Evolutionary conservation across 306 rosid species (phyloP).

Genomic region (Ammopiptanthus mongolicus): DNA sequence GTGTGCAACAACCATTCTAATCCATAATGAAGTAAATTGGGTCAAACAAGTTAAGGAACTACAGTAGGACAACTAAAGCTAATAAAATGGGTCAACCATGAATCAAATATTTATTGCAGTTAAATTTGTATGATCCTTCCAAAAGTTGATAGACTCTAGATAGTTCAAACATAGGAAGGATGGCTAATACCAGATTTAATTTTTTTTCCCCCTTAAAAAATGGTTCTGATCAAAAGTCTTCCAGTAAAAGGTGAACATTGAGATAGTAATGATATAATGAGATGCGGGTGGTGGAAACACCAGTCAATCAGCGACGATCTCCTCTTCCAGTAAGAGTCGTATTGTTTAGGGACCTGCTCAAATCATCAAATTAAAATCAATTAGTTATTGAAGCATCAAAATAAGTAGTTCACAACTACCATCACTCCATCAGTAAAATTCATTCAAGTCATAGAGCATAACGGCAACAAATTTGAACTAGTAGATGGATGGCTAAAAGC

Average conservation of each 20-base stretch:
- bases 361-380: not conserved
- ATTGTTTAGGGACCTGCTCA: conserved; percentile 46
- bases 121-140: conserved; percentile 15
- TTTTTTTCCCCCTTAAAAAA: not conserved
- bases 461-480: not conserved
- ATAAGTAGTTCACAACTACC: not conserved
- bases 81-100: not conserved
- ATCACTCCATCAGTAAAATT: not conserved
- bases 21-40: not conserved
- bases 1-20: not conserved
- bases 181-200: conserved; percentile 2
- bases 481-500: not conserved
- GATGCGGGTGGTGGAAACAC: conserved; percentile 4
- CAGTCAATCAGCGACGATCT: conserved; percentile 41
- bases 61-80: not conserved
- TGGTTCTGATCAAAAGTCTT: conserved; percentile 13
- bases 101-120: conserved; percentile 7
- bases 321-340: conserved; percentile 30
- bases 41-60: not conserved
- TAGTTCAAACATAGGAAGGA: not conserved
- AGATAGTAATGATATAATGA: conserved; percentile 13
- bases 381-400: not conserved
- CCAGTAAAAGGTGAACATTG: not conserved
- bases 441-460: not conserved
- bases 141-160: not conserved